Conservation (phyloP, 192 early-diverging fungal species). For the Phlyctochytrium planicorne region DNA sequence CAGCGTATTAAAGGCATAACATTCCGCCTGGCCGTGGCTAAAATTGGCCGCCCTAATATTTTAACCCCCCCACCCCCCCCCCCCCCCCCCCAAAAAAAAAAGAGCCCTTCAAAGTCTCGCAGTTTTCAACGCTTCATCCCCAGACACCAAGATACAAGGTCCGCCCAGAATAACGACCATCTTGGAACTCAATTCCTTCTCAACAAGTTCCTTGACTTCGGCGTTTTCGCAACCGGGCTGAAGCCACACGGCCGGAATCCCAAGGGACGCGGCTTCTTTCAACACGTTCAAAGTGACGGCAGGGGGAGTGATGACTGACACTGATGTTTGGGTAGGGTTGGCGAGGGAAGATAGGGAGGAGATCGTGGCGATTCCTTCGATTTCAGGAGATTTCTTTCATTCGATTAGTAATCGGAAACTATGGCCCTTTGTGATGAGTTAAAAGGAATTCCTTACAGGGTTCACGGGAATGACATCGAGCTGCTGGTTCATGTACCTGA, state of each 20-base stretch:
- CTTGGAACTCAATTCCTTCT: slow-evolving; percentile 6
- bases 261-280: slow-evolving; percentile 54
- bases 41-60: too few species aligned
- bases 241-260: slow-evolving; percentile 67
- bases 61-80: too few species aligned
- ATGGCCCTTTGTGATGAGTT: neutral
- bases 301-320: slow-evolving; percentile 74
- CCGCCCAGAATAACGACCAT: slow-evolving; percentile 63
- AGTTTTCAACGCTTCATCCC: slow-evolving; percentile 24
- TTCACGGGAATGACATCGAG: slow-evolving; percentile 40
- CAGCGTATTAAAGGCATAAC: too few species aligned
- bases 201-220: slow-evolving; percentile 50
- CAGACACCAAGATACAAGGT: slow-evolving; percentile 63
- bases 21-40: too few species aligned
- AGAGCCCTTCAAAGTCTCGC: neutral
- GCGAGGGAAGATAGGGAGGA: slow-evolving; percentile 12
- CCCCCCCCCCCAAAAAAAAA: too few species aligned
- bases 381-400: slow-evolving; percentile 6
- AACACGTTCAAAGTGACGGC: slow-evolving; percentile 59
- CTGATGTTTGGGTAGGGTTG: slow-evolving; percentile 33
- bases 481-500: slow-evolving; percentile 32
- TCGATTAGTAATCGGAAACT: neutral
- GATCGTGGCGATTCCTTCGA: slow-evolving; percentile 16
- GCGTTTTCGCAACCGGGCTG: slow-evolving; percentile 68
- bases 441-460: slow-evolving; percentile 25